Evolutionary conservation across 2,329 filamentous ascomycete genomes (phyloP), one percentile per base, ranked within the genome.

Genomic region (Colletotrichum ledebouriae): DNA sequence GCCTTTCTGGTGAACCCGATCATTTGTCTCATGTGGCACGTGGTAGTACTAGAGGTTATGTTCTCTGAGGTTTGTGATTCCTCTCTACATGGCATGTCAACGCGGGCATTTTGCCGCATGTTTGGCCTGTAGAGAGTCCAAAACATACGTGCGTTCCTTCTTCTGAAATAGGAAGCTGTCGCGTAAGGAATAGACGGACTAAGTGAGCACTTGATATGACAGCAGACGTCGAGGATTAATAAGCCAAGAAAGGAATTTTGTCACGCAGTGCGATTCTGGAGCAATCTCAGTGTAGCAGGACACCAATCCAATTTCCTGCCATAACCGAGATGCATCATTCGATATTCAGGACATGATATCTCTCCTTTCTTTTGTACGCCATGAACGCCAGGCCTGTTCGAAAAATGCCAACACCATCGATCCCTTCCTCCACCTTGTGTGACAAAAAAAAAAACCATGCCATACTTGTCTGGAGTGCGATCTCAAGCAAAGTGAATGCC

Each of bases 401-500:
- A 50, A 39, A 25, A 61, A 52, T 59, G 52, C 52, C 56, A 22
- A 4, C 20, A 13, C 6, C 17, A 13, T n/a, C 12, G 9, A 42
- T 17, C 58, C 55, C 22, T 13, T 34, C 37, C 37, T 41, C 25
- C 10, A 60, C 41, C 12, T 13, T 25, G 13, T 7, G 20, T 17
- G 13, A 29, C 12, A 9, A n/a, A 50, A 22, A 41, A 20, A 29
- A 29, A 17, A 6, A 29, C 6, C 6, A 9, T 29, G 29, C 29
- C 7, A 29, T 29, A 6, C 29, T 29, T 4, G 29, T 29, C 29
- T 29, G 29, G 29, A 4, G 7, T 4, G 9, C 9, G 29, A 29
- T 29, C 29, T 84, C 79, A 94, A 70, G 88, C 92, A 78, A 98
- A 98, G 82, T 98, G 95, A 68, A 98, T 95, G 33, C 94, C 94